Percentiles rank a stretch among this genome's conserved stretches.
These are phyloP conservation scores for Coemansia sp. DNA, from an alignment of 192 early-diverging fungal species.

Conservation along the genomic window DNA sequence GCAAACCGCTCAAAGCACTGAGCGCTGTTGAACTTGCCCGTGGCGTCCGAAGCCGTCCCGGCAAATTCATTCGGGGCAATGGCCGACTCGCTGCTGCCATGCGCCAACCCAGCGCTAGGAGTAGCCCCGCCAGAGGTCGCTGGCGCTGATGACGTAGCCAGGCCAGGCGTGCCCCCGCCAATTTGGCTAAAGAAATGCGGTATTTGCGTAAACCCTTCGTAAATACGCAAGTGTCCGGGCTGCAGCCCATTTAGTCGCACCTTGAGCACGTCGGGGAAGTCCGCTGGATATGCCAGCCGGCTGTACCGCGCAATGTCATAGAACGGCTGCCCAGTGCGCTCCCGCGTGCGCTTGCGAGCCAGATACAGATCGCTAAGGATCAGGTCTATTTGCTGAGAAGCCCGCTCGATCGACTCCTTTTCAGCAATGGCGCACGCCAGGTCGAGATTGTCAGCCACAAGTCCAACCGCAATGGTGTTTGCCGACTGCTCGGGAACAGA, in stretches of 20 bases:
- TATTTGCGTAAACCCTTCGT: slow-evolving; percentile 81
- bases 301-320: slow-evolving; percentile 82
- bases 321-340: slow-evolving; percentile 85
- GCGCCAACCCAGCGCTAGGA: background rate
- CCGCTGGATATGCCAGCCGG: slow-evolving; percentile 75
- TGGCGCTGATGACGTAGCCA: background rate
- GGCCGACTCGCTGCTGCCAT: slow-evolving; percentile 5
- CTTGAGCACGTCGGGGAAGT: slow-evolving; percentile 84
- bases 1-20: slow-evolving; percentile 53
- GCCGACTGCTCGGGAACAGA: slow-evolving; percentile 53
- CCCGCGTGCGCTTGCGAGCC: slow-evolving; percentile 84
- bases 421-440: slow-evolving; percentile 93
- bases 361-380: slow-evolving; percentile 66
- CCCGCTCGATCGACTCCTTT: slow-evolving; percentile 93
- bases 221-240: slow-evolving; percentile 75
- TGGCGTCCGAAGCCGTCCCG: background rate
- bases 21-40: slow-evolving; percentile 23
- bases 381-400: slow-evolving; percentile 92
- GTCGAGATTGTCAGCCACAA: slow-evolving; percentile 92
- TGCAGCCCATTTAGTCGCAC: slow-evolving; percentile 80
- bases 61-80: slow-evolving; percentile 8
- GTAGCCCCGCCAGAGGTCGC: background rate
- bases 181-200: slow-evolving; percentile 61
- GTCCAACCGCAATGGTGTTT: slow-evolving; percentile 80
- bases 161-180: slow-evolving; percentile 20